Evolutionary conservation across 805 yeast species (phyloP), one percentile per base, ranked within the genome.

Genomic region (Metschnikowia sp.): DNA sequence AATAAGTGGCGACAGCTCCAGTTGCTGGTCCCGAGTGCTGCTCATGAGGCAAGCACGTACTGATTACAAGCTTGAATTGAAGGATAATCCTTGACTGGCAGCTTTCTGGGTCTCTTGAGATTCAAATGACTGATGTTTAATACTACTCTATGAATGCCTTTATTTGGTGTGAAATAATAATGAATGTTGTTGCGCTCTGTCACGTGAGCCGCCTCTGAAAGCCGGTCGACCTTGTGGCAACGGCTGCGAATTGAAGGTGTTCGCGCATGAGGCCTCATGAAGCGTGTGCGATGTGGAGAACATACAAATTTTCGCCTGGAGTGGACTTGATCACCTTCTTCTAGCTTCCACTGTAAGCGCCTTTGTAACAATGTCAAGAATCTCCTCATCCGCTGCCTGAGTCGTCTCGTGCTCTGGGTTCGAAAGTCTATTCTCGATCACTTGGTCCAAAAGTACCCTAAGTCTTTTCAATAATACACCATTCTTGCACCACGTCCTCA

Each of bases 401-500:
- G 54, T 46, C 22, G 31, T 38, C n/a, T 54, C 52, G 30, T 53
- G 50, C 29, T 58, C 51, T 1, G 71, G 73, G 40, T 55, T 51
- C 0, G 67, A 81, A 39, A 91, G 69, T 53, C 81, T 81, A 19
- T 74, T 75, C 37, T 79, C 84, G 46, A 92, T 78, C 0, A 86
- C 80, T 15, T 74, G 69, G 59, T 90, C 96, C 31, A 92, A 64
- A 40, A 88, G 62, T 10, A 66, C 59, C 56, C 96, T 71, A 47
- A 92, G 66, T 49, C 84, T 81, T 48, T 87, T 86, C 30, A 91
- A 76, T 40, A 92, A 68, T 2, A 92, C 96, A 1, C 91, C 98
- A 58, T 91, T 88, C 54, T 94, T 87, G 53, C 96, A 86, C 97
- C 97, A 92, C 1, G 97, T 88, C 51, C 88, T 75, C 10, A 92